Evolutionary conservation across 108 stramenopile species (phyloP), one percentile per base, ranked within the genome.

Genomic region (Halocafeteria seosinensis): DNA sequence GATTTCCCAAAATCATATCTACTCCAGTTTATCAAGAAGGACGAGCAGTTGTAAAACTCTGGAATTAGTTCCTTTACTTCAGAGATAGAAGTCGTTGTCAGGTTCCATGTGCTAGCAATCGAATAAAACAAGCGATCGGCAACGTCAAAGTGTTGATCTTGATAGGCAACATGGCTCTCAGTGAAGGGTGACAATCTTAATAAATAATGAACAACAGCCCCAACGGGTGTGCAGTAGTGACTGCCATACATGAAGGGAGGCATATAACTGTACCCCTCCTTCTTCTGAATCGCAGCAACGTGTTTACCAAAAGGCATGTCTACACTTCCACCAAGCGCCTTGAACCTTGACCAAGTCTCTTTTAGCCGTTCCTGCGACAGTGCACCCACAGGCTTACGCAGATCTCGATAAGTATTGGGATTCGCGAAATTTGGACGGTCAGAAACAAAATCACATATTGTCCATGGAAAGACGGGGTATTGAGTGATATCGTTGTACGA

Each of bases 401-500:
- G 62, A 66, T 97, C 92, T 11, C 95, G 83, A 67, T 81, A 92
- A 23, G 84, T 78, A 4, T 65, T 52, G 0, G 80, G 82, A 71
- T 93, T 79, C 61, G 72, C 63, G 25, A 93, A 64, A 71, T 91
- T 85, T 31, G 92, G 73, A 13, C 68, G 73, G 27, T 84, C 81
- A 34, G 77, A 79, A 13, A 68, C 62, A 72, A 88, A 94, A 66
- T 92, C 92, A 24, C 73, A 62, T n/a, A 97, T 61, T 33, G 93
- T 77, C 95, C 95, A 97, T 13, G 95, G 95, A 51, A 92, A 90
- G 0, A 97, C 92, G 0, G 95, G 92, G 66, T 92, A 94, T 63
- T 72, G 76, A 17, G 73, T 81, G 25, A 79, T 59, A 62, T 81
- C 80, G 38, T 77, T 74, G 11, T 62, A 36, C 17, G 67, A 63